Evolutionary conservation across 441 rosid species (phyloP), one percentile per base, ranked within the genome.

Genomic region (Arabidopsis hybrid): DNA sequence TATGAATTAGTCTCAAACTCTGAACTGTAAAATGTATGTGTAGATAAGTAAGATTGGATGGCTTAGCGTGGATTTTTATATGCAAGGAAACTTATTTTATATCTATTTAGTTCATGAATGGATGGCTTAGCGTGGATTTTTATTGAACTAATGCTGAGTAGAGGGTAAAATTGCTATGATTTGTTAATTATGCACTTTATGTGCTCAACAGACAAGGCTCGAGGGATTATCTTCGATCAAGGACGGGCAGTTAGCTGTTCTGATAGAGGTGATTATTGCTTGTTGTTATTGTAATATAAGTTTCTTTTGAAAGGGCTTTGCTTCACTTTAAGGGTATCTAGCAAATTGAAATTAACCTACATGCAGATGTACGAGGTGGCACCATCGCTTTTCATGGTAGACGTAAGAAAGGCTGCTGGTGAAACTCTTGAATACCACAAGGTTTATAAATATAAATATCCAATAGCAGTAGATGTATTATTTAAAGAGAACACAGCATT

Each of bases 401-500:
- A 95, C 69, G 88, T 84, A 32, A 84, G 96, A 65, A 95, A 95
- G 80, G 97, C 99, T 34, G 85, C 96, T 49, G 98, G 97, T 60
- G 97, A 95, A 67, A 85, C 95, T 78, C 91, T 88, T 63, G 95
- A 92, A 75, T 95, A 95, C 77, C 95, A 88, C 80, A 89, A 91
- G 97, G 99, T 95, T 63, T 62, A 75, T 65, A 13, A 17, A 13
- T 32, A 36, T 11, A 55, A 1, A 40, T 6, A 51, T 35, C 34
- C 16, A 21, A 35, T 59, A 52, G 16, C 16, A 67, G 16, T 46
- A 8, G 49, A 2, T 43, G 26, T 49, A 42, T 13, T 34, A 35
- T 16, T 8, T 8, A n/a, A 34, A 16, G 26, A 49, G 38, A 18
- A 13, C 49, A 7, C 31, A 36, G 14, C 35, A 65, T 17, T 8